phyloP scores from a whole-genome alignment of 1,284 basidiomycete species.

The Cryptococcus sp. region DNA sequence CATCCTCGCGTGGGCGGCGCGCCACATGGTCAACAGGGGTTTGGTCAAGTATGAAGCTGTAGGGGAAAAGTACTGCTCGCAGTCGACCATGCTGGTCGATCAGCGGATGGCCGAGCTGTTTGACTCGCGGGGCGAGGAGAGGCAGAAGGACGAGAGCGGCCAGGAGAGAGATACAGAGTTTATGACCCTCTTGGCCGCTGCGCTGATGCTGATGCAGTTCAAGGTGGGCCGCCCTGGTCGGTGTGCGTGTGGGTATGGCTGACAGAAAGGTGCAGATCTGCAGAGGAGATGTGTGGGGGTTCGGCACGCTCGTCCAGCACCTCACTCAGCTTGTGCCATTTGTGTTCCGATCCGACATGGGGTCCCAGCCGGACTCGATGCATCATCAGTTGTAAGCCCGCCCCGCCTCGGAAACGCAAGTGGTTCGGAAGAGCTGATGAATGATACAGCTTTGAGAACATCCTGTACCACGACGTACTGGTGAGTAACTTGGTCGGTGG shows the following conservation, averaged over 20 bases:
- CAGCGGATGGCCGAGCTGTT: conserved; percentile 13
- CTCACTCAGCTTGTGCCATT: conserved; percentile 15
- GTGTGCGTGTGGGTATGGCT: neutral
- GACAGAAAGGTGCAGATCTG: conserved; percentile 24
- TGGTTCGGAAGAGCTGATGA: neutral
- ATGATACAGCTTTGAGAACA: conserved; percentile 32
- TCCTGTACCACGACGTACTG: conserved; percentile 37
- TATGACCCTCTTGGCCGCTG: conserved; percentile 34
- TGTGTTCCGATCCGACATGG: conserved; percentile 18
- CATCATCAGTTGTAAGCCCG: conserved; percentile 30
- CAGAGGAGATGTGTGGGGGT: conserved; percentile 41
- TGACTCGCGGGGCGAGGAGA: conserved; percentile 12
- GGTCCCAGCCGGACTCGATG: conserved; percentile 22
- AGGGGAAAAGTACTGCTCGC: conserved; percentile 29
- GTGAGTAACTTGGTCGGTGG: conserved; percentile 15
- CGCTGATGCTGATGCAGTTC: conserved; percentile 38
- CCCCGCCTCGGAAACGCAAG: too few species aligned
- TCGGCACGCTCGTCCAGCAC: conserved; percentile 22
- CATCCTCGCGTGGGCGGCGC: conserved; percentile 37
- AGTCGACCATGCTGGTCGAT: conserved; percentile 23
- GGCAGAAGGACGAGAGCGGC: neutral
- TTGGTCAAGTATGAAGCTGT: conserved; percentile 33
- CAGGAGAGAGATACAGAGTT: conserved; percentile 17
- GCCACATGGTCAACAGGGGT: conserved; percentile 37
- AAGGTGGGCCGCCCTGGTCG: conserved; percentile 38